Base-by-base conservation (phyloP, 768 basidiomycete genomes). In the Termitomyces sp. region DNA sequence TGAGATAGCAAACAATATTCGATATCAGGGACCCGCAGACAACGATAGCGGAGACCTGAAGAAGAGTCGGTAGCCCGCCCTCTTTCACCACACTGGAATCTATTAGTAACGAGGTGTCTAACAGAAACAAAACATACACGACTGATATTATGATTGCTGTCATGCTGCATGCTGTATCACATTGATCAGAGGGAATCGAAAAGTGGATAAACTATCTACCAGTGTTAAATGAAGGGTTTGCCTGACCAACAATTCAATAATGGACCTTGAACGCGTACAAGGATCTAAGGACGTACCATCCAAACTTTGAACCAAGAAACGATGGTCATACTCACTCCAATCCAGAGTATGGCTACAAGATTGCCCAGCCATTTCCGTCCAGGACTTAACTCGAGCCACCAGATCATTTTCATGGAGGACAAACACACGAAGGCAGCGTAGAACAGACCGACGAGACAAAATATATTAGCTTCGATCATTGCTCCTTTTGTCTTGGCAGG, bases 271-370 rank as follows among this genome's bases (percentile, higher is more conserved):
- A 9, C 38, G 7, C 20, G 0, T 51, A 20, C 18, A 41, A 26
- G 16, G 20, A 22, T 20, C 6, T 9, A 16, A 10, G 40, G 20
- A 55, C 74, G 58, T 52, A 77, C 80, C 80, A 98, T 92, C 86
- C 88, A 92, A 2, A 90, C 81, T 70, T 98, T 98, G 73, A 87
- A 83, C 90, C 92, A 98, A 1, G 94, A 92, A 18, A 98, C 69
- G 3, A 80, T 67, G 50, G 86, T 87, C 79, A 96, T 90, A 22
- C 88, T 85, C 3, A 91, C 63, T 4, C 91, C 94, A 58, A 99
- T 80, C 90, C 91, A 97, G 7, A 84, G 50, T 24, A 97, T 81
- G 11, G 87, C 87, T 22, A 92, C 68, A 43, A 81, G 65, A 62
- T 94, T 91, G 0, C 86, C 93, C 24, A 90, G 68, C 80, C 84